Evolutionary conservation across 805 yeast genomes (phyloP), one percentile per base, ranked within the genome.

Genomic region (Starmerella geochares): DNA sequence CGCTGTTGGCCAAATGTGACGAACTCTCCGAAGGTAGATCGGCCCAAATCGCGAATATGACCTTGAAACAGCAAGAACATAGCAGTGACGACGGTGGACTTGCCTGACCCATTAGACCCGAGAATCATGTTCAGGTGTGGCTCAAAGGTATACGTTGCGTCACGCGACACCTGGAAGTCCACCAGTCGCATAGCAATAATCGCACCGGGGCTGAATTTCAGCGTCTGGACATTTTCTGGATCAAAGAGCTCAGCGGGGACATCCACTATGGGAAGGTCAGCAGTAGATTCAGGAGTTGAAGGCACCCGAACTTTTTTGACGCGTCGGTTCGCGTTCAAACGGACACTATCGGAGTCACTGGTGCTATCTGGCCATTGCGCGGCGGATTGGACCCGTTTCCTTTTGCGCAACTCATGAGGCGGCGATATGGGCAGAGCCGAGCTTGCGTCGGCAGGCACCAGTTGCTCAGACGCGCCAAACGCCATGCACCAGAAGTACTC

Each of bases 81-180:
- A 0, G 96, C 97, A 53, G 96, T 85, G 3, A 92, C 88, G 59
- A 92, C 77, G 0, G 97, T 86, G 33, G 92, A 81, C 61, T 92
- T 92, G 6, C 98, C 98, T 0, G 95, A 78, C 31, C 99, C 99
- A 63, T 92, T 92, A 11, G 96, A 96, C 0, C 96, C 98, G 47
- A 92, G 82, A 51, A 92, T 83, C 81, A 92, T 78, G 62, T 92
- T 92, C 62, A 92, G 71, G 1, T 81, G 72, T 0, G 96, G 96
- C 0, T 90, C 83, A 50, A 90, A 73, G 35, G 73, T 71, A 65
- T 51, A 60, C 13, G 57, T 45, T 8, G 54, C 51, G 33, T 54
- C 51, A 2, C 35, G 37, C 23, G 60, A 54, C 14, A 59, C 59
- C 52, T 60, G 63, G 48, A 60, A 59, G 29, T 60, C 32, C 10